Evolutionary conservation across 768 basidiomycete genomes (phyloP).

Genomic region (Pleurotus pulmonarius): DNA sequence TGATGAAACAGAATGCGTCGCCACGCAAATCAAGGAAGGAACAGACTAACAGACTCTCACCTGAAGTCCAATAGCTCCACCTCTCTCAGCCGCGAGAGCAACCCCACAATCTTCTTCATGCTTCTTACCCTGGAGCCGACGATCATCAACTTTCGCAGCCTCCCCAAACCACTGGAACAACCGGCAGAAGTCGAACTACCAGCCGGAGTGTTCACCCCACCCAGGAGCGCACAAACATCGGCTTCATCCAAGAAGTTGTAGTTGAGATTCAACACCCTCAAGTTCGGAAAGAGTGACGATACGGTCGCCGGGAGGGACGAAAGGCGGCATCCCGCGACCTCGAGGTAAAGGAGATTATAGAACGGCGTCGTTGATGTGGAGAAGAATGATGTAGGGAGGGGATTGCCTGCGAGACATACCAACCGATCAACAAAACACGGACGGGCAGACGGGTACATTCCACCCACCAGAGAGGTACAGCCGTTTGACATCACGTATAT

Average conservation of each 20-base stretch:
- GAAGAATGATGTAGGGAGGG: conserved; percentile 56
- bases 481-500: conserved; percentile 89
- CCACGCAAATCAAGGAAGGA: background rate
- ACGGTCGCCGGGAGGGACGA: conserved; percentile 69
- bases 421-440: background rate
- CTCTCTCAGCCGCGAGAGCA: conserved; percentile 68
- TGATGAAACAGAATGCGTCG: conserved; percentile 5
- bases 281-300: conserved; percentile 67
- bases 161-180: conserved; percentile 63
- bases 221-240: background rate
- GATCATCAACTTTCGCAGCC: conserved; percentile 80
- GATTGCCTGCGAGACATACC: conserved; percentile 58
- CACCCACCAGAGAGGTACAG: conserved; percentile 89
- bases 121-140: conserved; percentile 82
- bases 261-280: conserved; percentile 91
- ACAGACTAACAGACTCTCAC: conserved; percentile 29
- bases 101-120: conserved; percentile 68
- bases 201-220: no score
- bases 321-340: conserved; percentile 84
- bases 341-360: conserved; percentile 89
- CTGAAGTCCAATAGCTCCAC: conserved; percentile 91
- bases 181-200: conserved; percentile 14
- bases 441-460: conserved; percentile 7
- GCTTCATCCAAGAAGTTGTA: conserved; percentile 91
- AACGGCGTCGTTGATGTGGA: conserved; percentile 51